Conservation (phyloP, 2,329 filamentous ascomycete genomes). For the Coniella lustricola region DNA sequence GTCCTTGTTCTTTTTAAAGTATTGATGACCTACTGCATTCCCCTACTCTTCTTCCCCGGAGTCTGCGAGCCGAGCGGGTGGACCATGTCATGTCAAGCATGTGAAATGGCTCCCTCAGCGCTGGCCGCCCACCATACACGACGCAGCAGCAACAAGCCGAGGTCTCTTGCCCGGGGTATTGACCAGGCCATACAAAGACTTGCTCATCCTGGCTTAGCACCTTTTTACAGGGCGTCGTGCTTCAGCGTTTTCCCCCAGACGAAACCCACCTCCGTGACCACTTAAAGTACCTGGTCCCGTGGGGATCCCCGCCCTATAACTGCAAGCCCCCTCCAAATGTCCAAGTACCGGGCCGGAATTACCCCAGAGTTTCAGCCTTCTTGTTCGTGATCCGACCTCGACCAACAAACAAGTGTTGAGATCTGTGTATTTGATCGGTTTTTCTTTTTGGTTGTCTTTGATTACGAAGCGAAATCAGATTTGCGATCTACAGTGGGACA, state of each 20-base stretch:
- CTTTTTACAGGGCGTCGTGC: too few species aligned
- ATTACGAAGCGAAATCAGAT: too few species aligned
- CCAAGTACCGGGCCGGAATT: neutral
- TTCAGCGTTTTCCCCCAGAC: neutral
- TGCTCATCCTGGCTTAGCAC: constrained; percentile 11
- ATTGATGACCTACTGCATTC: constrained; percentile 11
- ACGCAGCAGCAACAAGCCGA: constrained; percentile 13
- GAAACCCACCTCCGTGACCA: neutral
- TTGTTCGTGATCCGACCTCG: too few species aligned
- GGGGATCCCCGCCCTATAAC: neutral
- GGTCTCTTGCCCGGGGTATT: constrained; percentile 6
- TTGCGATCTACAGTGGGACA: too few species aligned
- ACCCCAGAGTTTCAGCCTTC: too few species aligned
- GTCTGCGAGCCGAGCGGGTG: too few species aligned
- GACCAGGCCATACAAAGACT: neutral
- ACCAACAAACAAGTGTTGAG: too few species aligned
- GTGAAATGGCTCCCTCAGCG: constrained; percentile 7
- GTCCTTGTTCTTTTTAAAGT: neutral
- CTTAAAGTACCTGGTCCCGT: neutral
- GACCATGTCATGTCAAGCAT: constrained; percentile 1
- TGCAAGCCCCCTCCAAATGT: neutral
- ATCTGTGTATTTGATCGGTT: too few species aligned
- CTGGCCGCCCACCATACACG: too few species aligned
- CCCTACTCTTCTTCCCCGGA: too few species aligned
- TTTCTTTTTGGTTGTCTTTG: too few species aligned